Conservation (phyloP, 345 rosid genomes). For the Kernera saxatilis region DNA sequence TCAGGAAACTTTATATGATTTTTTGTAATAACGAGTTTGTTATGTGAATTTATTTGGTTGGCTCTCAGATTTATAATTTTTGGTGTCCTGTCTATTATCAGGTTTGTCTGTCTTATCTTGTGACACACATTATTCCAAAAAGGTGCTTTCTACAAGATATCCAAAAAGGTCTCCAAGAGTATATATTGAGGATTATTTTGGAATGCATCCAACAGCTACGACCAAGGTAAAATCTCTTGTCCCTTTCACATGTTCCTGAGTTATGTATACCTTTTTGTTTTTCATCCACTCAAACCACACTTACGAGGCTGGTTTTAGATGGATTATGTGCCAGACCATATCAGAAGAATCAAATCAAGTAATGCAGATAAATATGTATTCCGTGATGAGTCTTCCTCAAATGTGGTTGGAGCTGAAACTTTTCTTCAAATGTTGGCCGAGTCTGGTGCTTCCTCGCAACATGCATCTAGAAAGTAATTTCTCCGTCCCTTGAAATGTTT, state of each 20-base stretch:
- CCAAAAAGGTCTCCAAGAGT: conserved; percentile 53
- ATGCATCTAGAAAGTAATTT: conserved; percentile 59
- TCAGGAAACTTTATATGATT: not conserved
- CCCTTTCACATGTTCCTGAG: not conserved
- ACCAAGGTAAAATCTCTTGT: conserved; percentile 40
- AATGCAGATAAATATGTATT: conserved; percentile 58
- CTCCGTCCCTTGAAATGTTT: conserved; percentile 18
- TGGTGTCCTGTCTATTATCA: conserved; percentile 30
- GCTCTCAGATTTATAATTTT: conserved; percentile 3
- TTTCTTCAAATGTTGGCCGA: conserved; percentile 50
- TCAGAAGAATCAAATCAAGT: conserved; percentile 42
- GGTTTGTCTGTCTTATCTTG: conserved; percentile 52
- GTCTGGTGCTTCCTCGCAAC: conserved; percentile 66
- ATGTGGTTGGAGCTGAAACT: conserved; percentile 50
- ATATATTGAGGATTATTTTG: conserved; percentile 66
- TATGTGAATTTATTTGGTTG: conserved; percentile 15
- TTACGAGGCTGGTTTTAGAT: conserved; percentile 34
- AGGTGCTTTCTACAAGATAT: conserved; percentile 51
- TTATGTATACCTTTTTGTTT: conserved; percentile 2
- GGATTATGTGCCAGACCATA: conserved; percentile 36
- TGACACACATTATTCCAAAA: conserved; percentile 38
- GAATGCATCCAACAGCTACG: conserved; percentile 41
- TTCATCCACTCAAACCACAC: conserved; percentile 6
- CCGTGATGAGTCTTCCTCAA: conserved; percentile 45
- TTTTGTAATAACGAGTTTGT: not conserved